Percentiles rank a stretch among this genome's conserved stretches.
Conservation (phyloP, 495 filamentous ascomycete species). For the Hyaloscypha variabilis region DNA sequence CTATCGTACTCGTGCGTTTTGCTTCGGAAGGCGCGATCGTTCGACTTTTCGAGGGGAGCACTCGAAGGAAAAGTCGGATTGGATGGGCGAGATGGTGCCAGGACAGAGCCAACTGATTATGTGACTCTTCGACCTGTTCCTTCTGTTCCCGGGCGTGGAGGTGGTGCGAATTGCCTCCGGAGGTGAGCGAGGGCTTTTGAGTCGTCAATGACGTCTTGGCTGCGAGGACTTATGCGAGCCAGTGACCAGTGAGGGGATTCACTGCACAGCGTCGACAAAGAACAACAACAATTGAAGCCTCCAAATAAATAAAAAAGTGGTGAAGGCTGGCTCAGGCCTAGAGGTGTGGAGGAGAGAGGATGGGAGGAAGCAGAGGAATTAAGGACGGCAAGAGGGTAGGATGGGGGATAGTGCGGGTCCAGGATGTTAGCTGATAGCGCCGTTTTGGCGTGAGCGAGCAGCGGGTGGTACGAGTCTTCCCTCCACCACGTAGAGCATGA, state of each 20-base stretch:
- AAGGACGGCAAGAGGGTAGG: constrained; percentile 20
- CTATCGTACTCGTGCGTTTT: constrained; percentile 23
- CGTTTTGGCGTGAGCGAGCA: neutral
- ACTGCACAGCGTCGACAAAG: neutral
- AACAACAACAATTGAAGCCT: neutral
- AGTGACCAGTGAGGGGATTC: neutral
- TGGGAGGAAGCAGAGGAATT: constrained; percentile 28
- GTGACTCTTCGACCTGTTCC: constrained; percentile 29
- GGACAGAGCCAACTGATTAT: constrained; percentile 21
- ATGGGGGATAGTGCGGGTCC: neutral
- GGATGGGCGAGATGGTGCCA: constrained; percentile 25
- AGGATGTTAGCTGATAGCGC: neutral
- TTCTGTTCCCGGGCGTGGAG: constrained; percentile 20
- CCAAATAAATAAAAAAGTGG: neutral
- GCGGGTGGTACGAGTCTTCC: neutral
- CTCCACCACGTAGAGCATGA: no score
- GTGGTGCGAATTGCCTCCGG: neutral
- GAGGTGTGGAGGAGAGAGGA: constrained; percentile 10
- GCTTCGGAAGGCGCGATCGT: constrained; percentile 12
- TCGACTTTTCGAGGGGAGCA: neutral
- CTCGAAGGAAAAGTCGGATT: constrained; percentile 1
- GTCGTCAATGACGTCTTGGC: neutral
- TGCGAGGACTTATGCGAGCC: constrained; percentile 3
- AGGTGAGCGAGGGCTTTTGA: neutral
- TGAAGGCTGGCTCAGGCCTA: constrained; percentile 19